Evolutionary conservation across 352 stramenopile species (phyloP), one percentile per base, ranked within the genome.

Genomic region (Globisporangium acanthophoron): DNA sequence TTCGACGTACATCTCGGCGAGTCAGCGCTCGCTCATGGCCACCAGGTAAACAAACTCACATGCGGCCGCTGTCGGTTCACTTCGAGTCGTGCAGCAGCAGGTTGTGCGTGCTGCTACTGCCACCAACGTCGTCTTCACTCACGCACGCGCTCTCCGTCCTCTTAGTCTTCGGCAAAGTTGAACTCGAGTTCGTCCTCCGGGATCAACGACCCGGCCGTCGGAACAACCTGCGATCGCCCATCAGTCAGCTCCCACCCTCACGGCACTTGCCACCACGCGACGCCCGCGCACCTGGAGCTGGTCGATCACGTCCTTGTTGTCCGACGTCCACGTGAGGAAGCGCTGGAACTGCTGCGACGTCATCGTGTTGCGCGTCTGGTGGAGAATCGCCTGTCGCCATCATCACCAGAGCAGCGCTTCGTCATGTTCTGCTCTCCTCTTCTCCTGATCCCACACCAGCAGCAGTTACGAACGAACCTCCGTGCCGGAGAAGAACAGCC

Each of bases 401-500:
- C 24, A 27, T 27, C 24, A 27, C n/a, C 62, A 4, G 31, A 8
- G 31, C 41, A 47, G 41, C 11, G 13, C 15, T 46, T 46, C 18
- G 18, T 24, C 5, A 1, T 3, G 16, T 47, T 12, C 18, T 11
- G 7, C 1, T 24, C 6, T 15, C 15, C 6, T 12, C 15, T 20
- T 11, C 41, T 13, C 8, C 35, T 40, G 11, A 40, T 13, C 35
- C 16, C 9, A 27, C 41, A 24, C 59, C 44, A 66, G 49, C 35
- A 15, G 15, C 3, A 24, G 33, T 2, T 11, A 37, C 6, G 6
- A 12, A 58, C 65, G 27, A 13, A 94, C 82, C 80, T 95, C 85
- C 52, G 85, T 91, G 44, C 85, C 80, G 6, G 80, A 76, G 40
- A 93, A 91, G 54, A 90, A 90, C 24, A 95, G 73, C 85, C 85